Base-by-base conservation (phyloP, 1,284 basidiomycete genomes). In the Marasmius fiardii region DNA sequence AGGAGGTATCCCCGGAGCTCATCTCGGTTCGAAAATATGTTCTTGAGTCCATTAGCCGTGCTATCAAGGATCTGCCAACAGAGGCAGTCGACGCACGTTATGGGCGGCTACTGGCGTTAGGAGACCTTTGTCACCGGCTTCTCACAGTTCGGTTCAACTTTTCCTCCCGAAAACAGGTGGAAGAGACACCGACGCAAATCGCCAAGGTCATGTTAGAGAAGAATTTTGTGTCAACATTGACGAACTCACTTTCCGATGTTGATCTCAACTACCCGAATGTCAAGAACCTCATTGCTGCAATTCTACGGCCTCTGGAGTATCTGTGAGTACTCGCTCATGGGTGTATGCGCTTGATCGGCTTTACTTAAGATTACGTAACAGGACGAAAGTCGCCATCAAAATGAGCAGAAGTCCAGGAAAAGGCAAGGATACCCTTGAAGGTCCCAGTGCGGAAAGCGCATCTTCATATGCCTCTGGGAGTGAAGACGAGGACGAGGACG, bases 161-260 rank as follows among this genome's bases (percentile, higher is more conserved):
- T 20, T 72, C 71, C 10, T 71, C 77, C 28, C 82, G 85, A 51
- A 88, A 90, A 66, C 75, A 81, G 31, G 79, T 82, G 57, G 92
- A 95, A 43, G 95, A 97, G 51, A 79, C 83, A 11, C 88, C 90
- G 2, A 89, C 95, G 16, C 95, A 98, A 61, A 83, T 98, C 56
- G 94, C 97, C 43, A 99, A 98, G 75, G 83, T 95, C 60, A 99
- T 99, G 97, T 75, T 99, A 45, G 97, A 99, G 77, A 98, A 98
- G 78, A 94, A 93, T 68, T 97, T 92, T 65, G 97, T 98, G 20
- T 82, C 90, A 5, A 88, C 90, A 3, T 77, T 99, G 33, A 98
- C 97, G 0, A 89, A 80, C 51, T 90, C 94, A 11, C 79, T 98
- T 8, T 88, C 92, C 6, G 97, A 99, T 56, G 86, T 98, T 37